A percentile compares a stretch with the other conserved stretches of the same genome.
These are phyloP conservation scores for Penicillium brasilianum DNA, from an alignment of 2,329 filamentous ascomycete species.

Conservation along the genomic window DNA sequence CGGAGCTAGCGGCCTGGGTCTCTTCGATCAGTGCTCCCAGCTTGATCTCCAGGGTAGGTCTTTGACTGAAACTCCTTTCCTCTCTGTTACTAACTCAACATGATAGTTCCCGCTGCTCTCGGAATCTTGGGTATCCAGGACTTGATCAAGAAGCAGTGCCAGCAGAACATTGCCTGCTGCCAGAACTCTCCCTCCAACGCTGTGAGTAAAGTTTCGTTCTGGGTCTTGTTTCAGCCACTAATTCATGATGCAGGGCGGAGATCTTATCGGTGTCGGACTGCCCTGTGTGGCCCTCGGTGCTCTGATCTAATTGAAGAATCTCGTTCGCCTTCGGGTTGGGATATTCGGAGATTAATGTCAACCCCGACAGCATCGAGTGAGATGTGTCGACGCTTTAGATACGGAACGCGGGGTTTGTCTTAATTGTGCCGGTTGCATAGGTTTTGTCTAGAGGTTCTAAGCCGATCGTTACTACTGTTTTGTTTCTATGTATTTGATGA, in stretches of 20 bases:
- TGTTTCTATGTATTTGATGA: too few relatives aligned
- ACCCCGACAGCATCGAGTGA: neutral
- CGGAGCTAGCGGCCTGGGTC: conserved; percentile 38
- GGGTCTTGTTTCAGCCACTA: neutral
- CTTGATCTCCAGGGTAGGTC: conserved; percentile 36
- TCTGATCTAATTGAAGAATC: conserved; percentile 29
- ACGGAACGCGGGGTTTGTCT: too few relatives aligned
- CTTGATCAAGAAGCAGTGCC: conserved; percentile 41
- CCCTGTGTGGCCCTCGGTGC: conserved; percentile 21
- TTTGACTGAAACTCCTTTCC: too few relatives aligned
- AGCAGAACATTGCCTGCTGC: conserved; percentile 41
- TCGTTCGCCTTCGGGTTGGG: neutral
- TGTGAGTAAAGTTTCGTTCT: conserved; percentile 24
- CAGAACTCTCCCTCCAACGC: conserved; percentile 37
- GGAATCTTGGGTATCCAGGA: conserved; percentile 35
- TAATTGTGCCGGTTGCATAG: too few relatives aligned
- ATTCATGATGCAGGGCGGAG: conserved; percentile 27
- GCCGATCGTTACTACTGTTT: too few relatives aligned
- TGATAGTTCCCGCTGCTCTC: conserved; percentile 27
- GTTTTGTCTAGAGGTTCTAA: too few relatives aligned
- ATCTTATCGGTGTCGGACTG: conserved; percentile 40
- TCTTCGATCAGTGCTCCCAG: conserved; percentile 50
- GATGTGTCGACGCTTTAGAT: too few relatives aligned
- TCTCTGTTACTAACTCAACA: too few relatives aligned
- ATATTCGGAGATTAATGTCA: neutral